Conservation (phyloP, 2,329 filamentous ascomycete genomes). For the Xylariaceae sp. region DNA sequence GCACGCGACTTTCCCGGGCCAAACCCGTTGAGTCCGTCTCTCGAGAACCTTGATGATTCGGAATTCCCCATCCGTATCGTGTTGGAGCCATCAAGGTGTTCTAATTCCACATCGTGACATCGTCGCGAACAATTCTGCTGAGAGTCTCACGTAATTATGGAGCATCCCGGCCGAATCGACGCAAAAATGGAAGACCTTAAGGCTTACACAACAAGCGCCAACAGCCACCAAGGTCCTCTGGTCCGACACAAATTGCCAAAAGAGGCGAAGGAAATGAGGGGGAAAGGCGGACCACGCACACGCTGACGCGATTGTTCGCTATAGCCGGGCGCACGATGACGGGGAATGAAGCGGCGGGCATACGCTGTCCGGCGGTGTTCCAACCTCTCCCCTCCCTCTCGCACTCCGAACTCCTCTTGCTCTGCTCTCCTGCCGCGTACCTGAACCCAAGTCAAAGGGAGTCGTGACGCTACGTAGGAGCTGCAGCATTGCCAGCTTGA, state of each 20-base stretch:
- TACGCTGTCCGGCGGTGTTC: background rate
- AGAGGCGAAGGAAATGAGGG: background rate
- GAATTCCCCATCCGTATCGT: background rate
- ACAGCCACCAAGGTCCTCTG: constrained; percentile 15
- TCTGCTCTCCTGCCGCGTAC: no score
- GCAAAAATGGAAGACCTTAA: background rate
- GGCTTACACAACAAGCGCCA: background rate
- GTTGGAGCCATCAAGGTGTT: constrained; percentile 17
- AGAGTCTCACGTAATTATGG: background rate
- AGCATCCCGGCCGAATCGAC: background rate
- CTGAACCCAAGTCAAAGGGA: no score
- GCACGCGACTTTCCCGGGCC: no score
- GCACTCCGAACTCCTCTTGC: no score
- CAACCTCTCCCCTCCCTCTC: background rate
- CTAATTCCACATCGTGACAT: background rate
- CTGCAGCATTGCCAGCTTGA: no score
- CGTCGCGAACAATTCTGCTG: background rate
- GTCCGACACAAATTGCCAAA: background rate
- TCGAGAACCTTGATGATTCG: background rate
- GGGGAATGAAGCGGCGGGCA: background rate
- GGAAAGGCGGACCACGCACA: background rate
- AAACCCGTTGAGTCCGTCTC: no score
- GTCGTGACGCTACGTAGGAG: no score
- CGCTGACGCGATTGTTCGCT: background rate
- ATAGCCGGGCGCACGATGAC: background rate